phyloP scores from a whole-genome alignment of 331 rosid genomes.

The Prunus yedoensis region DNA sequence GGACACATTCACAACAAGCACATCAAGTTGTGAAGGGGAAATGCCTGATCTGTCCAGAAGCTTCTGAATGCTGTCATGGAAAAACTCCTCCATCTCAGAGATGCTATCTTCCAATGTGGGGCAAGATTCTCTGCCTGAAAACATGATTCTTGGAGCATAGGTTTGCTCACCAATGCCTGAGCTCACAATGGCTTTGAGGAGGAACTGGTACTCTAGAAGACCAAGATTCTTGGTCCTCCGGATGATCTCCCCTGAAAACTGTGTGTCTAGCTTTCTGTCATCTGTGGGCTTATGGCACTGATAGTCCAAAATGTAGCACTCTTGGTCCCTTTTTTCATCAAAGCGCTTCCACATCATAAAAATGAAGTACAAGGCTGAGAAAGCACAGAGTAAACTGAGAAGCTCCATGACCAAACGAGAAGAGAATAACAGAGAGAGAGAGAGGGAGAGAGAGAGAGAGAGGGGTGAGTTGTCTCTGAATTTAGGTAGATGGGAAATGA shows the following conservation, averaged over 20 bases:
- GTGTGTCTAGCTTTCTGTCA: constrained; percentile 67
- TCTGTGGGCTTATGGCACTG: constrained; percentile 15
- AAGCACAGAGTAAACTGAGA: too few species aligned
- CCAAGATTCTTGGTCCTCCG: constrained; percentile 52
- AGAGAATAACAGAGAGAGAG: too few species aligned
- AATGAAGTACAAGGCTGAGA: too few species aligned
- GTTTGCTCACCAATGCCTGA: constrained; percentile 93
- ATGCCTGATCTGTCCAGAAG: constrained; percentile 49
- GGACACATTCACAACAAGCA: constrained; percentile 81
- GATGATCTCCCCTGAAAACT: constrained; percentile 54
- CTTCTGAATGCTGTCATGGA: constrained; percentile 48
- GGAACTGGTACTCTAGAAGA: constrained; percentile 68
- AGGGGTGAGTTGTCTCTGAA: too few species aligned
- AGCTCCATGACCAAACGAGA: too few species aligned
- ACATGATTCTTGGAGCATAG: constrained; percentile 69
- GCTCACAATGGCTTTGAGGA: constrained; percentile 74
- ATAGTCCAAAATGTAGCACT: not conserved
- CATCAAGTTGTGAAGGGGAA: constrained; percentile 64
- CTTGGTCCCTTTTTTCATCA: too few species aligned
- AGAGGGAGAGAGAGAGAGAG: too few species aligned
- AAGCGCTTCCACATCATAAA: too few species aligned
- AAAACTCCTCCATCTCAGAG: constrained; percentile 72
- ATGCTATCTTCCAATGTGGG: constrained; percentile 54
- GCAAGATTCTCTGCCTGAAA: constrained; percentile 51
- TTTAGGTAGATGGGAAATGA: too few species aligned